Conservation (phyloP, 2,329 filamentous ascomycete species). For the Colletotrichum euphorbiae region DNA sequence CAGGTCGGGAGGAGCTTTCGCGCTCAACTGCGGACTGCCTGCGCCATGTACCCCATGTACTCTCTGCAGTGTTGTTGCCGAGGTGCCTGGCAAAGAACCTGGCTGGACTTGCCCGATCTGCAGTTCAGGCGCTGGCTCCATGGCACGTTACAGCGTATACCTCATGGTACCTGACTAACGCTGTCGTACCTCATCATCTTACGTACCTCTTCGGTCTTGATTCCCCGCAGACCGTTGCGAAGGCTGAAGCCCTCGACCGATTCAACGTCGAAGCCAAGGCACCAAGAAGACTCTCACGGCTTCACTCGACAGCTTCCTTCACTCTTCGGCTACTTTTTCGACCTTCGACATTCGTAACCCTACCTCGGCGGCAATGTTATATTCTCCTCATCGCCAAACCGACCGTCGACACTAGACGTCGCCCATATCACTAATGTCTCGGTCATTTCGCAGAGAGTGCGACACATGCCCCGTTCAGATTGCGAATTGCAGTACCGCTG, state of each 20-base stretch:
- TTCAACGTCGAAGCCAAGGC: too few species aligned
- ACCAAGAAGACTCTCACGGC: not conserved
- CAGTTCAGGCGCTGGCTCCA: conserved; percentile 16
- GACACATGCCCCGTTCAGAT: conserved; percentile 33
- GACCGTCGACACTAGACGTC: not conserved
- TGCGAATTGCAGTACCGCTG: conserved; percentile 31
- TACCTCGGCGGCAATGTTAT: not conserved
- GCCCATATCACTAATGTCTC: conserved; percentile 29
- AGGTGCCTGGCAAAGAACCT: conserved; percentile 5
- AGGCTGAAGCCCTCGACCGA: not conserved
- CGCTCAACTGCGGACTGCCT: not conserved
- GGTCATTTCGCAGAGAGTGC: conserved; percentile 29
- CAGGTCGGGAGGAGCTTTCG: not conserved
- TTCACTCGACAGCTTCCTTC: not conserved
- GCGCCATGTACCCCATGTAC: not conserved
- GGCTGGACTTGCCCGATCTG: conserved; percentile 15
- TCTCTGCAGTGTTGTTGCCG: not conserved
- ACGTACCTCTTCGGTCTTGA: not conserved
- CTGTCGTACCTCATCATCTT: not conserved
- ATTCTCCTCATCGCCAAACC: not conserved
- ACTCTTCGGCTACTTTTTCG: not conserved
- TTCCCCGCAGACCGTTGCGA: not conserved
- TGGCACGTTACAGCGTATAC: conserved; percentile 18
- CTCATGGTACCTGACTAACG: conserved; percentile 6
- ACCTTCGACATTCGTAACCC: too few species aligned